Evolutionary conservation across 2,329 filamentous ascomycete species (phyloP), one percentile per base, ranked within the genome.

Genomic region (Alternaria hordeiaustralica): DNA sequence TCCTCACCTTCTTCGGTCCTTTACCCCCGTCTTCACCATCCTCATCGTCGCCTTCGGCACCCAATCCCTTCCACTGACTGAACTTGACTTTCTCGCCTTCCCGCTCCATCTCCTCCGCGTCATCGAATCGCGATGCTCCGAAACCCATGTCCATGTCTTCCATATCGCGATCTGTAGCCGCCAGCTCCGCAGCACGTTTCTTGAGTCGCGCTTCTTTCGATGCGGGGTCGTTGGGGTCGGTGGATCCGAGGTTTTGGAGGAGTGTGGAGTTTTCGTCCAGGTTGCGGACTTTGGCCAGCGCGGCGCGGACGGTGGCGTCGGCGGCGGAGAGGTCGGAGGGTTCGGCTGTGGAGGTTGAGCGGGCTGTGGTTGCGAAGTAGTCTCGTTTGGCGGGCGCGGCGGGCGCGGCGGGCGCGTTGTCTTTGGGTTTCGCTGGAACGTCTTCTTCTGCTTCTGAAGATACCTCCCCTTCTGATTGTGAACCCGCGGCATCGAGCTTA

Each of bases 81-180:
- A 94, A 79, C 81, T 92, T 92, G 66, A 93, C 82, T 69, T 87
- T 89, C 46, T 83, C 76, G 0, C 79, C 80, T 11, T 84, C 76
- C 81, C 83, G 77, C 44, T 94, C 92, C 67, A 91, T 87, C 67
- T 97, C 94, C 63, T 94, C 94, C 54, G 94, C 94, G 74, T 97
- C 96, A 58, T 92, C 94, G 73, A 93, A 90, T 26, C 95, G 87
- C 75, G 91, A 96, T 20, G 90, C 92, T 33, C 96, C 96, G 75
- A 99, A 98, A 64, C 94, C 95, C 85, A 98, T 88, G 75, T 99
- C 96, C 82, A 99, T 87, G 80, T 99, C 95, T 61, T 95, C 90
- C 51, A 94, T 89, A 77, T 98, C 95, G 51, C 94, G 88, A 70
- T 92, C 91, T 59, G 89, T 81, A n/a, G 82, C 82, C 10, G 84